A percentile compares a stretch with the other conserved stretches of the same genome.
Evolutionary conservation across 306 rosid genomes (phyloP).

Genomic region (Acacia confusa): DNA sequence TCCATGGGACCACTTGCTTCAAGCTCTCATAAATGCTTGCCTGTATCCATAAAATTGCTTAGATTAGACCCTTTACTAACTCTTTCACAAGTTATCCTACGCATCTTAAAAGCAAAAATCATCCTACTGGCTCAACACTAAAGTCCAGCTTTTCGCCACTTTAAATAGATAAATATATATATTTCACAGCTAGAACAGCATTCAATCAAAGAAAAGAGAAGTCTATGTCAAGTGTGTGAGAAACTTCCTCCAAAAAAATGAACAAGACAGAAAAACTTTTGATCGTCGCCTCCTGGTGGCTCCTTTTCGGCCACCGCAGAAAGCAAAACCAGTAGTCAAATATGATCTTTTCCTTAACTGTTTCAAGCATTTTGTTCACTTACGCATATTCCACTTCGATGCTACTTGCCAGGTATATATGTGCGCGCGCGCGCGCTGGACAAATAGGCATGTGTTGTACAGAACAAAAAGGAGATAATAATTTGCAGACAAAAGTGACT

Average conservation of each 20-base stretch:
- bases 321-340: conserved; percentile 25
- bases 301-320: conserved; percentile 8
- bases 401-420: conserved; percentile 1
- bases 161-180: background rate
- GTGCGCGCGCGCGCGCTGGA: too few species aligned
- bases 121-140: background rate
- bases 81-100: background rate
- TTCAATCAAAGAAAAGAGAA: background rate
- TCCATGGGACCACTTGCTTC: conserved; percentile 89
- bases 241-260: background rate
- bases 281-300: conserved; percentile 4
- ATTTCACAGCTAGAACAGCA: background rate
- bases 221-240: background rate
- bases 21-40: conserved; percentile 67
- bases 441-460: background rate
- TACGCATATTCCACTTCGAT: conserved; percentile 23
- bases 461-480: background rate
- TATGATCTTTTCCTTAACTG: background rate
- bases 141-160: conserved; percentile 35
- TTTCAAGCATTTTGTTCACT: background rate
- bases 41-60: conserved; percentile 46
- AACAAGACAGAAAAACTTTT: background rate
- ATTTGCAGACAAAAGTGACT: background rate
- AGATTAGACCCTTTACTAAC: conserved; percentile 16
- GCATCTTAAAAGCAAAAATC: conserved; percentile 6